phyloP scores from a whole-genome alignment of 768 basidiomycete species.

The Macrolepiota albuminosa region DNA sequence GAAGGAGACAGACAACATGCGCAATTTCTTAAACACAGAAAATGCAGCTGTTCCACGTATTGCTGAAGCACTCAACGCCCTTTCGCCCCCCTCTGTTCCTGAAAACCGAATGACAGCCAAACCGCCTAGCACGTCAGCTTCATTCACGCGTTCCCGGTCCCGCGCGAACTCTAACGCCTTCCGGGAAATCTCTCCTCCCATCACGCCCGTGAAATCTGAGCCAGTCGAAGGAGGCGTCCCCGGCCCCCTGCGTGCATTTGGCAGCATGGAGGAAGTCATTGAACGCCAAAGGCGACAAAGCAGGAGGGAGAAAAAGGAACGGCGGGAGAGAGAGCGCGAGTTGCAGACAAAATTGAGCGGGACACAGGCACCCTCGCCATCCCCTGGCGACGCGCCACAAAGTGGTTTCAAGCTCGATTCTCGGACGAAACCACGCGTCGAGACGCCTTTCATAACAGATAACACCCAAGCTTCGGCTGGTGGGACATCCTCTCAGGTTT shows the following conservation, averaged over 20 bases:
- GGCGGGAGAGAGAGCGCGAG: conserved; percentile 45
- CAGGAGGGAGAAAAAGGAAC: conserved; percentile 47
- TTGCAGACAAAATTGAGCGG: conserved; percentile 25
- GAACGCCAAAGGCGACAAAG: conserved; percentile 65
- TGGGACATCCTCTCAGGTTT: conserved; percentile 33
- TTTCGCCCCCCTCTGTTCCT: conserved; percentile 28
- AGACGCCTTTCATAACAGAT: conserved; percentile 29
- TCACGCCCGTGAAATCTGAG: conserved; percentile 63
- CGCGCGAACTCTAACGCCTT: conserved; percentile 45
- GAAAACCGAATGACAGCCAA: conserved; percentile 32
- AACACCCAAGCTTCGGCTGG: conserved; percentile 26
- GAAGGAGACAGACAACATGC: conserved; percentile 75
- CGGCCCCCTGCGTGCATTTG: conserved; percentile 52
- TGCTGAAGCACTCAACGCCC: conserved; percentile 29
- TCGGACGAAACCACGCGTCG: conserved; percentile 55
- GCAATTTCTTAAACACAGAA: conserved; percentile 65
- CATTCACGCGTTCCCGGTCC: conserved; percentile 40
- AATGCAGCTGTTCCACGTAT: conserved; percentile 42
- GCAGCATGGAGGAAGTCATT: conserved; percentile 74
- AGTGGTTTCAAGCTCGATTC: conserved; percentile 41
- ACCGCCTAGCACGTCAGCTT: conserved; percentile 28
- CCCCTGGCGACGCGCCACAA: conserved; percentile 45
- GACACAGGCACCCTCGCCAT: conserved; percentile 43
- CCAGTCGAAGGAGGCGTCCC: conserved; percentile 36
- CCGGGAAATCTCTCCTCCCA: conserved; percentile 50